A percentile compares a stretch with the other conserved stretches of the same genome.
Evolutionary conservation across 208 protist genomes (phyloP).

Genomic region (Trypanosoma platydactyli): DNA sequence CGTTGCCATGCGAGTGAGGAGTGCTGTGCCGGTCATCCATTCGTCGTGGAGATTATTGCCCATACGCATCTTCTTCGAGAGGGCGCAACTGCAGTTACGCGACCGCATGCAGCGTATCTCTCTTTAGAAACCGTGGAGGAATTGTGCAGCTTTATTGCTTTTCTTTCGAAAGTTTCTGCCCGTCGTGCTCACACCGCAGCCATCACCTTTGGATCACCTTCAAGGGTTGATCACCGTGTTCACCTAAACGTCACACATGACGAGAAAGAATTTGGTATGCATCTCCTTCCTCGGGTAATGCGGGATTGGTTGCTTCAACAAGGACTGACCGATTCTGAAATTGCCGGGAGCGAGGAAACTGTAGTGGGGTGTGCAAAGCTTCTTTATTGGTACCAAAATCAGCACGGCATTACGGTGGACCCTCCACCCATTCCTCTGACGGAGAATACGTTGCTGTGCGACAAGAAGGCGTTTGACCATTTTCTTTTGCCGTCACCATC

Average conservation of each 20-base stretch:
- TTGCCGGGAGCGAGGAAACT: neutral
- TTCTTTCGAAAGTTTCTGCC: slow-evolving; percentile 12
- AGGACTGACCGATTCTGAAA: slow-evolving; percentile 8
- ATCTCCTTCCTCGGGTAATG: slow-evolving; percentile 4
- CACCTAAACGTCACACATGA: slow-evolving; percentile 2
- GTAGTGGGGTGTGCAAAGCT: slow-evolving; percentile 6
- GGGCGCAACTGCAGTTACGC: neutral
- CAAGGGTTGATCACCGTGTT: slow-evolving; percentile 5
- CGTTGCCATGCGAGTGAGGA: slow-evolving; percentile 11
- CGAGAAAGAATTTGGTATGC: slow-evolving; percentile 10
- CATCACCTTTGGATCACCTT: slow-evolving; percentile 14
- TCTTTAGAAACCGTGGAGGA: slow-evolving; percentile 16
- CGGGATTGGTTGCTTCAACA: slow-evolving; percentile 14
- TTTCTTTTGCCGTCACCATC: neutral
- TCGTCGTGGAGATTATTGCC: slow-evolving; percentile 15
- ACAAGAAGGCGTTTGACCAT: neutral
- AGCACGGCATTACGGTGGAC: neutral
- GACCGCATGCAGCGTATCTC: slow-evolving; percentile 4
- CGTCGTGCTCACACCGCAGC: slow-evolving; percentile 2
- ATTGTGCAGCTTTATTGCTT: slow-evolving; percentile 5
- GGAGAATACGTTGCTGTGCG: neutral
- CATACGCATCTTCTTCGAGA: slow-evolving; percentile 3
- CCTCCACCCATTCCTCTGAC: slow-evolving; percentile 1
- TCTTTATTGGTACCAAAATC: slow-evolving; percentile 3
- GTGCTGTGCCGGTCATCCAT: slow-evolving; percentile 12